Base-by-base conservation (phyloP, 2,329 filamentous ascomycete genomes). In the Xylaria polymorpha region DNA sequence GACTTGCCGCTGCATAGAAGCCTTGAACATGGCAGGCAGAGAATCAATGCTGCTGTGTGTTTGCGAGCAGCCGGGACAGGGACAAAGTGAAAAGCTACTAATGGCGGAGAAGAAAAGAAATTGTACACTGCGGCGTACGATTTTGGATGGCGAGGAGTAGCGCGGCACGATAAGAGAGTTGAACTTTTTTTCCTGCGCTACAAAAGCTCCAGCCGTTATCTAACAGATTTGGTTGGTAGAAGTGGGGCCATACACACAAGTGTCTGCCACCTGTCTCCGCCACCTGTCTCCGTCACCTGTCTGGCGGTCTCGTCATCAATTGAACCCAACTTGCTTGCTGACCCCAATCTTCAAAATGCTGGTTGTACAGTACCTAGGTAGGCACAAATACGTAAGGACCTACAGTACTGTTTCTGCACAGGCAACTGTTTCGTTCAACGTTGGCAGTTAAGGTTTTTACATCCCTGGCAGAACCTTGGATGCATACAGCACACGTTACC, bases 1-100 rank as follows among this genome's bases (percentile, higher is more conserved):
- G 74, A 67, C 74, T 71, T 77, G 75, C 73, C 76, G 75, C 73
- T 75, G 76, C 55, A 78, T 51, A n/a, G 75, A 73, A 46, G 72
- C 67, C 72, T 71, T 78, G 46, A 77, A 71, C 76, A 78, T 78
- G 63, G 51, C 67, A 51, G 62, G 41, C 51, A 20, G 56, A 48
- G 12, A 8, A 39, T 57, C 41, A 61, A 50, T 32, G 55, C 56
- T 32, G 64, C 7, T 64, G 43, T n/a, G 51, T 53, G 22, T 29
- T 9, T 37, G 50, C 7, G 41, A 48, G 32, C 10, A 43, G 15
- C 25, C 22, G 14, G 59, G n/a, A 55, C 20, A 4, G 22, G 35
- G n/a, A 55, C 20, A 1, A 18, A 37, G 25, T 61, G 57, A 29
- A 32, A 50, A 14, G 9, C 14, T 41, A 9, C 35, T 25, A n/a